Conservation (phyloP, 108 stramenopile genomes). For the Ochromonas danica region DNA sequence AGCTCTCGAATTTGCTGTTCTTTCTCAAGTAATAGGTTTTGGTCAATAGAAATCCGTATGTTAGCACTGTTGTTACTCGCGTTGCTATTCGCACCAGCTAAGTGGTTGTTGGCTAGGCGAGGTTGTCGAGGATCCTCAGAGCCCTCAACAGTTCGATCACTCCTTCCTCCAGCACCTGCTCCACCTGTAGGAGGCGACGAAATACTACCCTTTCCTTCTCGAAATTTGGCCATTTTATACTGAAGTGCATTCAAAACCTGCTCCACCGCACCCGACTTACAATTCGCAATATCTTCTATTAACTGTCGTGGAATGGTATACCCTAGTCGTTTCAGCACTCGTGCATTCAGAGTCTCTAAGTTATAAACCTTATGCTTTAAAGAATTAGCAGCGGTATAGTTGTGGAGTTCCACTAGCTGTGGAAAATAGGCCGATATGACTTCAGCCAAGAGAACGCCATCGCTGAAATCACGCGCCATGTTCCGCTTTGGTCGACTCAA, state of each 20-base stretch:
- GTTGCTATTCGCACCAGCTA: neutral
- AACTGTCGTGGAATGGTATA: slow-evolving; percentile 40
- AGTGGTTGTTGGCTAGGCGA: neutral
- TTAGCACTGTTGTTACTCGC: neutral
- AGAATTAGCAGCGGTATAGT: slow-evolving; percentile 61
- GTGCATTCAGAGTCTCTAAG: slow-evolving; percentile 60
- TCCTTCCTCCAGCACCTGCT: neutral
- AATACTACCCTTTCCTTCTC: slow-evolving; percentile 26
- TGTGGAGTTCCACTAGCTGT: slow-evolving; percentile 64
- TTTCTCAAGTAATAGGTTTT: slow-evolving; percentile 44
- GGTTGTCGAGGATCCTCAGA: no score
- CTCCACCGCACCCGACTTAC: slow-evolving; percentile 59
- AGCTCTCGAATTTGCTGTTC: slow-evolving; percentile 59
- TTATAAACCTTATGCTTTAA: slow-evolving; percentile 64
- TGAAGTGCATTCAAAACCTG: slow-evolving; percentile 50
- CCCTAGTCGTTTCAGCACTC: slow-evolving; percentile 53
- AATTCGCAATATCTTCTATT: slow-evolving; percentile 54
- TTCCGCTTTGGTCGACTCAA: slow-evolving; percentile 66
- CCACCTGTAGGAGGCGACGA: neutral
- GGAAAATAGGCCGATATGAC: slow-evolving; percentile 66
- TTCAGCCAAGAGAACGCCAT: slow-evolving; percentile 66
- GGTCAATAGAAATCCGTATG: slow-evolving; percentile 32
- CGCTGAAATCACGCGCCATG: slow-evolving; percentile 66
- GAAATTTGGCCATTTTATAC: slow-evolving; percentile 55
- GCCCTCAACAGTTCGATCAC: no score